Conservation (phyloP, 2,329 filamentous ascomycete species). For the Hypoxylon sp. region DNA sequence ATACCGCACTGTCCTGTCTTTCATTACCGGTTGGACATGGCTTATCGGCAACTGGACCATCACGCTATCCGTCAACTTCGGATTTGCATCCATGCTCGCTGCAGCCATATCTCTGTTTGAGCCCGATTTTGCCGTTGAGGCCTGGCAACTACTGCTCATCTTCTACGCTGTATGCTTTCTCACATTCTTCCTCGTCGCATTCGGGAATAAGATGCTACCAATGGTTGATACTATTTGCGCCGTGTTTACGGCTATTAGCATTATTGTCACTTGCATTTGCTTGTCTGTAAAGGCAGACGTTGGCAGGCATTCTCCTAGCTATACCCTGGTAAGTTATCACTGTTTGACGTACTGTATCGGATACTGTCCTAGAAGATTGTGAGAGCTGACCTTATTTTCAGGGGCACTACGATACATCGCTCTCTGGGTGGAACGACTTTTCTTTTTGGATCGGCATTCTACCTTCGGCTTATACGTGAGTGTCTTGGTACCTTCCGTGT, state of each 20-base stretch:
- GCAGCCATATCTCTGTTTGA: constrained; percentile 68
- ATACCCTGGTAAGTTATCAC: constrained; percentile 59
- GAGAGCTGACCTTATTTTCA: constrained; percentile 27
- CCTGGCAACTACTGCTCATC: constrained; percentile 73
- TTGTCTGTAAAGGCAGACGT: constrained; percentile 68
- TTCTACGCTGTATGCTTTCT: constrained; percentile 72
- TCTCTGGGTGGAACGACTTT: constrained; percentile 72
- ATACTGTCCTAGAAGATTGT: neutral
- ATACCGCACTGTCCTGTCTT: constrained; percentile 63
- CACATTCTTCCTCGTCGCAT: constrained; percentile 69
- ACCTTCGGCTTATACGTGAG: constrained; percentile 67
- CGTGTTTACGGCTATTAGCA: constrained; percentile 68
- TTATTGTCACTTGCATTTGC: constrained; percentile 70
- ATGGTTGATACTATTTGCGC: constrained; percentile 72
- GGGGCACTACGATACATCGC: constrained; percentile 68
- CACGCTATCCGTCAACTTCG: constrained; percentile 68
- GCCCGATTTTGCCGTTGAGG: constrained; percentile 64
- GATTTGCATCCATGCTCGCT: constrained; percentile 68
- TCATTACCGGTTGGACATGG: constrained; percentile 68
- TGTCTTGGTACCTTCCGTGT: neutral
- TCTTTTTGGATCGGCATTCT: constrained; percentile 75
- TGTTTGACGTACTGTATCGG: neutral
- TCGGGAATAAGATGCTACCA: constrained; percentile 70
- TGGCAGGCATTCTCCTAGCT: constrained; percentile 66
- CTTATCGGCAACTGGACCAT: constrained; percentile 68